These are phyloP conservation scores for Biscogniauxia marginata DNA, from an alignment of 2,329 filamentous ascomycete species.

Conservation along the genomic window DNA sequence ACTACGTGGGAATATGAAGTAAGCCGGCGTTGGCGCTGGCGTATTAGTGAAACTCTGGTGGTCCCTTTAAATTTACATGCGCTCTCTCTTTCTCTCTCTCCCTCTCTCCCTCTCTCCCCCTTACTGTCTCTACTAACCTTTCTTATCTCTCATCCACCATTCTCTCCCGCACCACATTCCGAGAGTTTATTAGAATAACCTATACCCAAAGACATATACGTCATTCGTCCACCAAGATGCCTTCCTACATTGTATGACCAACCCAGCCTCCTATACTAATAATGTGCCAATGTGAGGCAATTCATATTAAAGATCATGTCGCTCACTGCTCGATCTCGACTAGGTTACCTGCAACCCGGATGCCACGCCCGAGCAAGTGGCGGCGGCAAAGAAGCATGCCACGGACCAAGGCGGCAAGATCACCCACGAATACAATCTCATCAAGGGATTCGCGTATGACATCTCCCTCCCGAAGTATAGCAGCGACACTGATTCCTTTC, in stretches of 20 bases:
- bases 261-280: neutral
- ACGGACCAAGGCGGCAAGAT: slow-evolving; percentile 78
- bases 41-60: neutral
- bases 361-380: slow-evolving; percentile 64
- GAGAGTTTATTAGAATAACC: neutral
- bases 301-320: neutral
- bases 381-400: slow-evolving; percentile 73
- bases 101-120: neutral
- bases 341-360: slow-evolving; percentile 80
- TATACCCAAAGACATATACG: slow-evolving; percentile 8
- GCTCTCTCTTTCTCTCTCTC: neutral
- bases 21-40: neutral
- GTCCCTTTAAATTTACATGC: neutral
- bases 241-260: slow-evolving; percentile 53
- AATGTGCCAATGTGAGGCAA: too few species aligned
- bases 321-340: slow-evolving; percentile 10
- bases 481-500: slow-evolving; percentile 1
- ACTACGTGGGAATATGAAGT: slow-evolving; percentile 1
- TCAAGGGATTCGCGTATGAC: slow-evolving; percentile 90
- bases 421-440: slow-evolving; percentile 76
- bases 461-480: slow-evolving; percentile 1
- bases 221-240: slow-evolving; percentile 41
- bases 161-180: neutral
- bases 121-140: neutral
- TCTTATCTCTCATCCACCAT: neutral